A percentile compares a stretch with the other conserved stretches of the same genome.
Conservation (phyloP, 169 alveolate species). For the Sarcocystis neurona region DNA sequence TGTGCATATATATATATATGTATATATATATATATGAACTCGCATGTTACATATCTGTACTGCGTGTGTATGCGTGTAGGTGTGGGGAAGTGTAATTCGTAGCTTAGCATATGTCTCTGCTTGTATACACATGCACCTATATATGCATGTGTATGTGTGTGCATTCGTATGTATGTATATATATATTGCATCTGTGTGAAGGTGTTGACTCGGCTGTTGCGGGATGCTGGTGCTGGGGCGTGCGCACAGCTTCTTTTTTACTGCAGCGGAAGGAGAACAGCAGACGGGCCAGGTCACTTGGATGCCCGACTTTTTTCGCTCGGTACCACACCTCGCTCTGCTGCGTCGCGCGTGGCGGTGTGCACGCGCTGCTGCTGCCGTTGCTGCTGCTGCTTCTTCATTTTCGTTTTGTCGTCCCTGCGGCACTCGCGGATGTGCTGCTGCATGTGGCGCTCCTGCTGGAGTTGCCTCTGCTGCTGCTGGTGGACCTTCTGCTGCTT, state of each 20-base stretch:
- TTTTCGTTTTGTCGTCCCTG: no score
- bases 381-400: no score
- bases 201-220: not conserved
- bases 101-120: not conserved
- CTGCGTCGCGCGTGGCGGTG: conserved; percentile 32
- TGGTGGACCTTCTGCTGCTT: no score
- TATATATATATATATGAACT: not conserved
- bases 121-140: not conserved
- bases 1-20: not conserved
- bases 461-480: no score
- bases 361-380: not conserved
- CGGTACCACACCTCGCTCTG: not conserved
- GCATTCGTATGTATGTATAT: not conserved
- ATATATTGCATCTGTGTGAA: not conserved
- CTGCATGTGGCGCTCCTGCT: no score
- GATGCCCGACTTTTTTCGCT: not conserved
- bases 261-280: conserved; percentile 78
- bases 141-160: not conserved
- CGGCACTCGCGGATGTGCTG: no score
- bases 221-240: not conserved
- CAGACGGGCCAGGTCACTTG: conserved; percentile 58
- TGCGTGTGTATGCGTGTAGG: not conserved
- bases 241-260: conserved; percentile 75
- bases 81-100: not conserved
- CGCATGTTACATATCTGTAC: not conserved